These are phyloP conservation scores for Coemansia sp. DNA, from an alignment of 192 early-diverging fungal genomes.

Conservation along the genomic window DNA sequence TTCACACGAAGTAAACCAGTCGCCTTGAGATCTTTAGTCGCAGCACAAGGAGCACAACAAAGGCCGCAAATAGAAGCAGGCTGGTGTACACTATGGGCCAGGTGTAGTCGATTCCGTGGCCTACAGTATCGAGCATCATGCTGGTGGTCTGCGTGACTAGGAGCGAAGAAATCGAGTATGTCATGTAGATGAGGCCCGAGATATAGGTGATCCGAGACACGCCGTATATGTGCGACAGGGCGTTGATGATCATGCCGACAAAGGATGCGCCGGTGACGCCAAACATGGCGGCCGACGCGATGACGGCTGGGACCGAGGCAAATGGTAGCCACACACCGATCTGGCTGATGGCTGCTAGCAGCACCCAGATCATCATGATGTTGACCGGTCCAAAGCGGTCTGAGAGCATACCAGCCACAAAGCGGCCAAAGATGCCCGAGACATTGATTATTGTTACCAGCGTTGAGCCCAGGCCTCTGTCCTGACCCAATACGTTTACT, in stretches of 20 bases:
- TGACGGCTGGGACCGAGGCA: conserved; percentile 9
- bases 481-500: conserved; percentile 27
- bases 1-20: background rate
- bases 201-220: conserved; percentile 39
- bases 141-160: conserved; percentile 39
- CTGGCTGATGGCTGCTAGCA: conserved; percentile 35
- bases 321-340: conserved; percentile 49
- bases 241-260: conserved; percentile 40
- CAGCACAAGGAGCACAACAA: conserved; percentile 21
- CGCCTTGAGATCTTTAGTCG: conserved; percentile 21
- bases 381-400: conserved; percentile 39
- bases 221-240: conserved; percentile 37
- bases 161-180: conserved; percentile 35
- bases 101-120: conserved; percentile 36
- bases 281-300: conserved; percentile 35
- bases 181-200: conserved; percentile 47
- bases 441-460: conserved; percentile 46
- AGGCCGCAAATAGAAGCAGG: conserved; percentile 20
- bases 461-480: conserved; percentile 19
- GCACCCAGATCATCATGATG: conserved; percentile 33
- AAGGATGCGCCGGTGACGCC: conserved; percentile 37
- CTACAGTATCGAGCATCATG: conserved; percentile 46
- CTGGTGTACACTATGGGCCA: conserved; percentile 48
- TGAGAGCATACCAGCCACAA: conserved; percentile 30
- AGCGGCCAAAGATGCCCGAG: conserved; percentile 41